phyloP scores from a whole-genome alignment of 148 eudicot species.

The Cornus florida region DNA sequence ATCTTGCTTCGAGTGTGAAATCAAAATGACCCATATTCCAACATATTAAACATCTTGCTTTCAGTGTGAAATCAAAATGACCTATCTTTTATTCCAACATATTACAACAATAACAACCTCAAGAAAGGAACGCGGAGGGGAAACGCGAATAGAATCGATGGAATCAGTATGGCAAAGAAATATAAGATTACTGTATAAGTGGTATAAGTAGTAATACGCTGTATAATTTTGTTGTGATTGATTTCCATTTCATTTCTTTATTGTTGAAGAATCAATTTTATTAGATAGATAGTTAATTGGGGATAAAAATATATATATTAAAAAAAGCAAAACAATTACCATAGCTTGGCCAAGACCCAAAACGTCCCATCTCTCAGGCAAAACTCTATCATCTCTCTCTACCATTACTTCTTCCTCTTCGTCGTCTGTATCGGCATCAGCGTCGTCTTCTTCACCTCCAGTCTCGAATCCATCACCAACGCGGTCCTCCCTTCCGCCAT shows the following conservation, averaged over 20 bases:
- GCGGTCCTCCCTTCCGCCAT: conserved; percentile 11
- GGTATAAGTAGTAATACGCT: background rate
- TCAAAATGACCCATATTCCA: no score
- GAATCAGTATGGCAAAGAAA: background rate
- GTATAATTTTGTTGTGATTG: no score
- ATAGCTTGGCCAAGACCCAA: conserved; percentile 98
- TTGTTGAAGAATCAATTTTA: no score
- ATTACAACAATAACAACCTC: background rate
- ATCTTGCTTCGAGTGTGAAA: no score
- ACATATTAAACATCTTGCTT: no score
- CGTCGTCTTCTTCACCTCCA: conserved; percentile 38
- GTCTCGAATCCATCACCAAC: conserved; percentile 24
- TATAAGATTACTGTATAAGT: no score
- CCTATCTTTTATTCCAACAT: no score
- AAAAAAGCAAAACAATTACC: conserved; percentile 39
- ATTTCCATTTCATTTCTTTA: no score
- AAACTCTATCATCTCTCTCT: conserved; percentile 10
- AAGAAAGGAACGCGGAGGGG: background rate
- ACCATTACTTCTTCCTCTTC: conserved; percentile 18
- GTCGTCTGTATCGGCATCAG: conserved; percentile 20
- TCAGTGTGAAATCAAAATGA: no score
- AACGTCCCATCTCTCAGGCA: conserved; percentile 81
- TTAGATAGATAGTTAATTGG: background rate
- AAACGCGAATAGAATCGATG: background rate
- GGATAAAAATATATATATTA: background rate